Percentiles rank a stretch among this genome's conserved stretches.
These are phyloP conservation scores for Aquilaria yunnanensis DNA, from an alignment of 345 rosid species.

Conservation along the genomic window DNA sequence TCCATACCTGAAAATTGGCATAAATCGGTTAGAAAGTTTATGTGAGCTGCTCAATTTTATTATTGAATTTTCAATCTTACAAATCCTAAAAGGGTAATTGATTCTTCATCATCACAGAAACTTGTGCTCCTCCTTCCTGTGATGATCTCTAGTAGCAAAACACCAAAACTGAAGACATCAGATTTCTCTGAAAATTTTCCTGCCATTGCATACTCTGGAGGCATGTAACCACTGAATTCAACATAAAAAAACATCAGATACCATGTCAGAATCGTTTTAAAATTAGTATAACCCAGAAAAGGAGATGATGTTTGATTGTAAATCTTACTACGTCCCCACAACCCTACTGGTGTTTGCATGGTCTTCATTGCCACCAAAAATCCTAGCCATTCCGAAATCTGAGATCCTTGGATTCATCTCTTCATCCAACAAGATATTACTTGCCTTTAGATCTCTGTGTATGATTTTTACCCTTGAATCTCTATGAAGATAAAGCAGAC, in stretches of 20 bases:
- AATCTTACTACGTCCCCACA: constrained; percentile 40
- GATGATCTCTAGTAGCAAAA: constrained; percentile 35
- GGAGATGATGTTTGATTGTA: neutral
- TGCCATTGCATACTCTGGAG: constrained; percentile 40
- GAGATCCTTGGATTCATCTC: constrained; percentile 39
- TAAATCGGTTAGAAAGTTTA: neutral
- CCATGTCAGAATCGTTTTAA: neutral
- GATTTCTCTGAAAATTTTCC: constrained; percentile 40
- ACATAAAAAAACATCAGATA: neutral
- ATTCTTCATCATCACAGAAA: constrained; percentile 20
- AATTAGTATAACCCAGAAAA: neutral
- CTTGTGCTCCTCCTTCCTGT: constrained; percentile 34
- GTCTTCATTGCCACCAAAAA: constrained; percentile 29
- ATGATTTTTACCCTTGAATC: constrained; percentile 47
- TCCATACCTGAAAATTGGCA: constrained; percentile 34
- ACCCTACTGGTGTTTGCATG: constrained; percentile 37
- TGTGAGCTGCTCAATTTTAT: neutral
- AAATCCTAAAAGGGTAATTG: constrained; percentile 23
- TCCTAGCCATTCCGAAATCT: constrained; percentile 42
- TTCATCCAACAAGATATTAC: constrained; percentile 49
- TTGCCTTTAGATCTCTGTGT: constrained; percentile 43
- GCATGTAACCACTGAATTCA: constrained; percentile 40
- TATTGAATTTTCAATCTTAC: constrained; percentile 16
- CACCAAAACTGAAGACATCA: constrained; percentile 37
- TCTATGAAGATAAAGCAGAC: constrained; percentile 38